Base-by-base conservation (phyloP, 2,329 filamentous ascomycete species). In the Epicoccum sorghinum region DNA sequence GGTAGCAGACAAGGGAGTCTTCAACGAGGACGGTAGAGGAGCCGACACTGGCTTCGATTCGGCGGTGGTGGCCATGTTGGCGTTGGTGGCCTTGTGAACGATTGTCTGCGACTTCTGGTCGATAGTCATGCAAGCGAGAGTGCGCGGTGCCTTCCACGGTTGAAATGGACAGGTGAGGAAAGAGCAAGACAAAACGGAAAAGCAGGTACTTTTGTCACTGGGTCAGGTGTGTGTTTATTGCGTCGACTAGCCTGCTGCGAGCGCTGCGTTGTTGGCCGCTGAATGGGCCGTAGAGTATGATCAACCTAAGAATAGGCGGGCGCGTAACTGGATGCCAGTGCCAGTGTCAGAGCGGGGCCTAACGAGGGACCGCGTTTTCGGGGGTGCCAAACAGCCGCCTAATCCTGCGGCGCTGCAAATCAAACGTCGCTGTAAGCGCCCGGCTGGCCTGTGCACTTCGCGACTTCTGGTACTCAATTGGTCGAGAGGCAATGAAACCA, bases 1-100 rank as follows among this genome's bases (percentile, higher is more conserved):
- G 25, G 77, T 84, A 41, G 87, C 85, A 60, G 85, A 85, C 53
- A 86, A 81, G 64, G 86, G 87, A 55, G 82, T 82, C 67, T 79
- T 79, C 57, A 82, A 71, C 54, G 74, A 70, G 53, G 75, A 66
- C 5, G 52, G 46, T 13, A 51, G 47, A 47, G 52, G 13, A 24
- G 47, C 37, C 62, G 75, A 58, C 12, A 66, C 58, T 50, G 76
- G 74, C 68, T 79, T 80, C 47, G 72, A 65, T 49, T 75, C 69
- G 51, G 74, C 75, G 45, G 74, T 74, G 33, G 74, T 64, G 58
- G 73, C 73, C 73, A 75, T 75, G 66, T 61, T 63, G 65, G 52
- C 47, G 49, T 41, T 54, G 61, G 57, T 50, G 46, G 59, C 61
- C 62, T 50, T 53, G 48, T 62, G 58, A 71, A 67, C 62, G 70